Percentiles rank a stretch among this genome's conserved stretches.
Conservation (phyloP, 2,329 filamentous ascomycete genomes). For the Hypoxylon sp. region DNA sequence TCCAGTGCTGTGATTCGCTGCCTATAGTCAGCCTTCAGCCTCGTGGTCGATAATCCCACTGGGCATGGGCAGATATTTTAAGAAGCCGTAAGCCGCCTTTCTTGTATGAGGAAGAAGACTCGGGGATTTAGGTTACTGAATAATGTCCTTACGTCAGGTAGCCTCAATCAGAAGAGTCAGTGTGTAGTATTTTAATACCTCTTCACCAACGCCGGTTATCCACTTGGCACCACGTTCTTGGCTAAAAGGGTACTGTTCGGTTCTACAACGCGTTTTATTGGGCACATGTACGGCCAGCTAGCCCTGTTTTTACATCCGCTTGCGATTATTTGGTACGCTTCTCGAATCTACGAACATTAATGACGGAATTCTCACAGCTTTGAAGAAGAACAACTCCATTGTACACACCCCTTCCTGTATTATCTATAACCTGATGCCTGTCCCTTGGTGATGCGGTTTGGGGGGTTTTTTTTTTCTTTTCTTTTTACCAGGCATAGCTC, state of each 20-base stretch:
- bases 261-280: slow-evolving; percentile 36
- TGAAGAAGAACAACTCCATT: slow-evolving; percentile 26
- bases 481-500: slow-evolving; percentile 26
- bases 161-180: slow-evolving; percentile 10
- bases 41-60: slow-evolving; percentile 24
- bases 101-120: slow-evolving; percentile 5
- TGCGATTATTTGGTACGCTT: slow-evolving; percentile 38
- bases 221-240: slow-evolving; percentile 36
- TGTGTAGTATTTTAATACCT: slow-evolving; percentile 8
- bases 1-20: slow-evolving; percentile 49
- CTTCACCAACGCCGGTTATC: slow-evolving; percentile 26
- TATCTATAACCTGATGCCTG: slow-evolving; percentile 24
- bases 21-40: slow-evolving; percentile 40
- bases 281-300: slow-evolving; percentile 23
- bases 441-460: slow-evolving; percentile 21
- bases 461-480: slow-evolving; percentile 23
- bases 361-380: slow-evolving; percentile 36
- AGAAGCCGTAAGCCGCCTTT: slow-evolving; percentile 25
- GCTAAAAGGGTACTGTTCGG: slow-evolving; percentile 25
- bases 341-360: slow-evolving; percentile 34
- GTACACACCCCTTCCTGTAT: slow-evolving; percentile 11
- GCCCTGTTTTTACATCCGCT: slow-evolving; percentile 31
- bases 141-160: slow-evolving; percentile 19
- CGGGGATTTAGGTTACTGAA: slow-evolving; percentile 9
- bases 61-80: slow-evolving; percentile 30